Evolutionary conservation across 1,139 yeast species (phyloP).

Genomic region (Nadsonia commutata): DNA sequence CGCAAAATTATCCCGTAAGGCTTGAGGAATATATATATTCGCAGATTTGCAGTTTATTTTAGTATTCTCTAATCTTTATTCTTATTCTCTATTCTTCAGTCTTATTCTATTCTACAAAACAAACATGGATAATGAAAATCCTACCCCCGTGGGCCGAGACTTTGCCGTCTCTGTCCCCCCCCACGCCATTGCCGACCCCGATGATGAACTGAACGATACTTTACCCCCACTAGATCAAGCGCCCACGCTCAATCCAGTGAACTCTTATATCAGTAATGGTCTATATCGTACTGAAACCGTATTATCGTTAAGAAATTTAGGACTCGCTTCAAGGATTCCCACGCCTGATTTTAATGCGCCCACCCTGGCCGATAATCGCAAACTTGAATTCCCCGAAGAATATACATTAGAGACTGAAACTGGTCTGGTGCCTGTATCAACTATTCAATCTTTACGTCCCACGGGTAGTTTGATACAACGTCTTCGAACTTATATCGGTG

Average conservation of each 20-base stretch:
- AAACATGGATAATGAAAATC: background rate
- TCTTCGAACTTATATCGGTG: slow-evolving; percentile 4
- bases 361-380: slow-evolving; percentile 17
- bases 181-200: slow-evolving; percentile 12
- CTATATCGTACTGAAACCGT: slow-evolving; percentile 47
- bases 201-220: slow-evolving; percentile 6
- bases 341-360: slow-evolving; percentile 49
- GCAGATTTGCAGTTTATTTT: too few species aligned
- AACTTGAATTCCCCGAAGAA: slow-evolving; percentile 81
- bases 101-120: background rate
- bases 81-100: too few species aligned
- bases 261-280: slow-evolving; percentile 20
- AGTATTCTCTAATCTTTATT: too few species aligned
- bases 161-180: slow-evolving; percentile 7
- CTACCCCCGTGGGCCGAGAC: background rate
- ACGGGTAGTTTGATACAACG: slow-evolving; percentile 1
- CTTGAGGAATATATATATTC: too few species aligned
- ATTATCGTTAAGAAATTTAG: slow-evolving; percentile 48
- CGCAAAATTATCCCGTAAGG: too few species aligned
- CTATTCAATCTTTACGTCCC: slow-evolving; percentile 29
- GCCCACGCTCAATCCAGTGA: slow-evolving; percentile 8
- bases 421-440: slow-evolving; percentile 68
- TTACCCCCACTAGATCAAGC: background rate
- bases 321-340: slow-evolving; percentile 39
- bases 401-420: slow-evolving; percentile 75